Evolutionary conservation across 768 basidiomycete genomes (phyloP).

Genomic region (Grammothele lineata): DNA sequence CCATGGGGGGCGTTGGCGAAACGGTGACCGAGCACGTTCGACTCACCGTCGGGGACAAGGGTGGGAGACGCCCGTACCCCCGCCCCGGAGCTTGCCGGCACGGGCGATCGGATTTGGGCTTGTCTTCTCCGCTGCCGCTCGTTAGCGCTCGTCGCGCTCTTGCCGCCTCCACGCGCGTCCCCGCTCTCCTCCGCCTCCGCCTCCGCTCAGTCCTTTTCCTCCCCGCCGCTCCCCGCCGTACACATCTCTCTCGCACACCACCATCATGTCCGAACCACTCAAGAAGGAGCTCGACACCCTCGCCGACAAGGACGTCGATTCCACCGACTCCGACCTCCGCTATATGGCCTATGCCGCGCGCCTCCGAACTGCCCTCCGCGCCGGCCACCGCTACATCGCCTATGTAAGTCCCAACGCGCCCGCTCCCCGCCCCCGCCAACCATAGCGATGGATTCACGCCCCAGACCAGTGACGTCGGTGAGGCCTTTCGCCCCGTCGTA

Average conservation of each 20-base stretch:
- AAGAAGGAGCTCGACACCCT: conserved; percentile 47
- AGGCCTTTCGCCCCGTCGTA: conserved; percentile 78
- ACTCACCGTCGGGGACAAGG: background rate
- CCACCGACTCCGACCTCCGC: conserved; percentile 62
- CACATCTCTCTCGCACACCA: conserved; percentile 1
- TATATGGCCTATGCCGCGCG: conserved; percentile 79
- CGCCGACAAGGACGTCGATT: conserved; percentile 60
- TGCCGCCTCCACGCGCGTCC: background rate
- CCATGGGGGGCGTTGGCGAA: conserved; percentile 21
- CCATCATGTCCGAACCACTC: conserved; percentile 14
- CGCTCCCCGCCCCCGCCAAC: background rate
- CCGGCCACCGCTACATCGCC: conserved; percentile 68
- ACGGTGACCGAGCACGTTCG: conserved; percentile 16
- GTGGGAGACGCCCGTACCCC: background rate
- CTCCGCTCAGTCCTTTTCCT: background rate
- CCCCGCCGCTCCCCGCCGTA: background rate
- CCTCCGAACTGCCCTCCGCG: conserved; percentile 69
- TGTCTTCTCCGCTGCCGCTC: background rate
- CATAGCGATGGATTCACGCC: conserved; percentile 18
- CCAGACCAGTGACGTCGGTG: conserved; percentile 81
- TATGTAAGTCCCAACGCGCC: conserved; percentile 47
- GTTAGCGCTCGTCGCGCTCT: background rate
- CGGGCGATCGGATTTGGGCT: background rate
- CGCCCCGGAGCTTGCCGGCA: background rate
- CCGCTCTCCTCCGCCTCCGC: background rate